Evolutionary conservation across 1,284 basidiomycete genomes (phyloP).

Genomic region (Tilletia walkeri): DNA sequence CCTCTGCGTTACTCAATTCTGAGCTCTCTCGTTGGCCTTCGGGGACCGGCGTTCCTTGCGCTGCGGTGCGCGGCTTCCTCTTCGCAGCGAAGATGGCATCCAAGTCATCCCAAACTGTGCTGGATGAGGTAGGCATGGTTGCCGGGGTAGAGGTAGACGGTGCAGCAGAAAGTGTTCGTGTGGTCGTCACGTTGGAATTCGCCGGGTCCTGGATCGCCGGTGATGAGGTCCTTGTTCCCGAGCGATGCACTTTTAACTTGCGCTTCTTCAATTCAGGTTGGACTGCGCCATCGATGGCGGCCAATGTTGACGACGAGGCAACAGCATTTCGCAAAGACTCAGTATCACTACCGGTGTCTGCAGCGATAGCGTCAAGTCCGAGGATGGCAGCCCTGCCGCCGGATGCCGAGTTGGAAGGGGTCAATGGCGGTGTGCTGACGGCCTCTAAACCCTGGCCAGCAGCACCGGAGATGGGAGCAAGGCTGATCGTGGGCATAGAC

Average conservation of each 20-base stretch:
- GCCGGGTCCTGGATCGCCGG: not conserved
- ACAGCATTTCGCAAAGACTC: not conserved
- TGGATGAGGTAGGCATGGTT: not conserved
- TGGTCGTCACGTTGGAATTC: not conserved
- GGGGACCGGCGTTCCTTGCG: too few species aligned
- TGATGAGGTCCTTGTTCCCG: not conserved
- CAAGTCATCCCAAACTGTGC: not conserved
- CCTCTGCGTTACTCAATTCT: too few species aligned
- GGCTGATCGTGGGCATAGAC: not conserved
- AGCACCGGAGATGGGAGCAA: not conserved
- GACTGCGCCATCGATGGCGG: not conserved
- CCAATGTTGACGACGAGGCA: not conserved
- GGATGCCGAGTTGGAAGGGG: not conserved
- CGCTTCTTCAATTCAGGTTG: not conserved
- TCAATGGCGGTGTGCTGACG: too few species aligned
- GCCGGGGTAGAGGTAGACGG: not conserved
- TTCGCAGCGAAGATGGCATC: not conserved
- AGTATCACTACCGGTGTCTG: not conserved
- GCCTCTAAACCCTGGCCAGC: too few species aligned
- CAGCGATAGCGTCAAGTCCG: not conserved
- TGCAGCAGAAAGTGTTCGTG: not conserved
- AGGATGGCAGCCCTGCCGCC: not conserved
- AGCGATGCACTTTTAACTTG: not conserved
- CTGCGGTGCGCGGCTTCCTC: not conserved
- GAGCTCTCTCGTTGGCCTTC: too few species aligned